These are phyloP conservation scores for Colletotrichum sansevieriae DNA, from an alignment of 2,329 filamentous ascomycete species.

Conservation along the genomic window DNA sequence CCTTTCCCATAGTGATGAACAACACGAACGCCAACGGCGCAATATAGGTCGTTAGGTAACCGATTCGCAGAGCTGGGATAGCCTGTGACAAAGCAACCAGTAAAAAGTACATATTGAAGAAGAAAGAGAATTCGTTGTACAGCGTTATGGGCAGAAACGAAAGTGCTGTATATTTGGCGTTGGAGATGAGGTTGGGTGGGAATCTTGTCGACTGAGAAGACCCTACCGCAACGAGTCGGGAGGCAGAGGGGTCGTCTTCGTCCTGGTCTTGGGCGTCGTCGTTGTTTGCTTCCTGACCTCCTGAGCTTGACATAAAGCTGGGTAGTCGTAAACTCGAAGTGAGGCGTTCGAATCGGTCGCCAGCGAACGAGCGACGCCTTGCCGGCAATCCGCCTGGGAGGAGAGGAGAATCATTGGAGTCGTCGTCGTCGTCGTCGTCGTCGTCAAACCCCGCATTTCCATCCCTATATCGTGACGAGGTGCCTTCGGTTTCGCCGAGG, in stretches of 20 bases:
- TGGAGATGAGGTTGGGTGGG: constrained; percentile 91
- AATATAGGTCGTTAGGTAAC: constrained; percentile 94
- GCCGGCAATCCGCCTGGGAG: constrained; percentile 61
- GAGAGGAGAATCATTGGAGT: constrained; percentile 83
- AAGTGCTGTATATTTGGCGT: constrained; percentile 96
- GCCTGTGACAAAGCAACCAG: constrained; percentile 94
- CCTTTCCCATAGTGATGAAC: constrained; percentile 92
- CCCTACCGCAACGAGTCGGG: constrained; percentile 82
- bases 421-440: constrained; percentile 77
- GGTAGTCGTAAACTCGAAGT: constrained; percentile 73
- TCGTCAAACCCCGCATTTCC: constrained; percentile 66
- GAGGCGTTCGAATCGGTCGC: constrained; percentile 58
- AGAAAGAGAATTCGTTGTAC: constrained; percentile 99
- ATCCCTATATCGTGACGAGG: constrained; percentile 69
- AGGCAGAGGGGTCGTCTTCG: constrained; percentile 75
- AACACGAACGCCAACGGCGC: constrained; percentile 93
- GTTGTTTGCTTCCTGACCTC: constrained; percentile 48
- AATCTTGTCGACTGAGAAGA: constrained; percentile 80
- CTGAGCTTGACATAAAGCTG: constrained; percentile 70
- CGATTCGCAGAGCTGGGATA: constrained; percentile 89
- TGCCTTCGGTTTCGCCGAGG: constrained; percentile 72
- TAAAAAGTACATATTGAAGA: constrained; percentile 99
- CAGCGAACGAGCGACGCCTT: constrained; percentile 54
- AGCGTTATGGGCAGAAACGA: constrained; percentile 94
- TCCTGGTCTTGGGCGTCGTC: constrained; percentile 63